Percentiles rank a stretch among this genome's conserved stretches.
These are phyloP conservation scores for Moesziomyces sp. DNA, from an alignment of 1,284 basidiomycete species.

Conservation along the genomic window DNA sequence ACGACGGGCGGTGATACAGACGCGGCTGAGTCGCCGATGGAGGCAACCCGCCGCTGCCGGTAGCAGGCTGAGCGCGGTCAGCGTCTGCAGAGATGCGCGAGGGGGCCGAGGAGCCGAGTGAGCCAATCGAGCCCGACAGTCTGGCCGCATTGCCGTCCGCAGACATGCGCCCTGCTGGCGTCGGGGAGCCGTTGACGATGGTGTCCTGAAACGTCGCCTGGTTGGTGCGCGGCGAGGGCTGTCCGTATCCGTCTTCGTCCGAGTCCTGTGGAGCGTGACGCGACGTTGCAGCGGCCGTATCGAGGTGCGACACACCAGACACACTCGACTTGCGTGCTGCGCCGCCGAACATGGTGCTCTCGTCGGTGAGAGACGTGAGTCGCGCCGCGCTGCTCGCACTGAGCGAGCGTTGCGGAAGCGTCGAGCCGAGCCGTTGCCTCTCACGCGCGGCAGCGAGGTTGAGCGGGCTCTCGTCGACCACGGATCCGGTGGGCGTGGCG, in stretches of 20 bases:
- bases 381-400: slow-evolving; percentile 43
- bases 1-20: slow-evolving; percentile 46
- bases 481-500: slow-evolving; percentile 30
- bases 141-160: slow-evolving; percentile 1
- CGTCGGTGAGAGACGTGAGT: slow-evolving; percentile 41
- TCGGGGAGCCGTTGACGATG: slow-evolving; percentile 5
- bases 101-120: slow-evolving; percentile 19
- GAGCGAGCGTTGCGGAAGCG: slow-evolving; percentile 31
- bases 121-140: slow-evolving; percentile 16
- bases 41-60: neutral
- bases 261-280: slow-evolving; percentile 19
- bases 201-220: slow-evolving; percentile 5
- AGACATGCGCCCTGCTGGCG: slow-evolving; percentile 5
- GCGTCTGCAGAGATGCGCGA: slow-evolving; percentile 21
- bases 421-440: slow-evolving; percentile 31
- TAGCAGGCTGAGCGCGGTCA: neutral
- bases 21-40: slow-evolving; percentile 9
- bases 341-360: slow-evolving; percentile 49
- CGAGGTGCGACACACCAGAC: slow-evolving; percentile 12
- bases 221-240: slow-evolving; percentile 37
- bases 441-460: slow-evolving; percentile 46
- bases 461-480: slow-evolving; percentile 41
- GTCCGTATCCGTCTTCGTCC: slow-evolving; percentile 58
- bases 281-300: slow-evolving; percentile 4
- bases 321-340: slow-evolving; percentile 17